Evolutionary conservation across 108 stramenopile genomes (phyloP).

Genomic region (Craspedostauros australis): DNA sequence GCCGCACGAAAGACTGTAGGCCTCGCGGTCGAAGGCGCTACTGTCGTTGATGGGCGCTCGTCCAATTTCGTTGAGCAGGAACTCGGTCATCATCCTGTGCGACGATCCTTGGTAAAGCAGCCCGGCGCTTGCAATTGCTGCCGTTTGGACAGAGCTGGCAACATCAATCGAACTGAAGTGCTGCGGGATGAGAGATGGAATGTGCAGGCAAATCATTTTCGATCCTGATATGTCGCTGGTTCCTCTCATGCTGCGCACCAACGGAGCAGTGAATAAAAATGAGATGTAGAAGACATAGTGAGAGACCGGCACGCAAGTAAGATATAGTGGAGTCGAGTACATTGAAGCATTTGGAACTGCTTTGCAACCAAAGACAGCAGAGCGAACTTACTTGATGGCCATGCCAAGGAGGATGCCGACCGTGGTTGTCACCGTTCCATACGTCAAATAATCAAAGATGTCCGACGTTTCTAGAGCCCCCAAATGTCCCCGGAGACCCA

Average conservation of each 20-base stretch:
- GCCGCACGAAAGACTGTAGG: constrained; percentile 83
- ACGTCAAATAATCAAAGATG: constrained; percentile 94
- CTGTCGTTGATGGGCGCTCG: constrained; percentile 70
- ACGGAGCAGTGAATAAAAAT: too few relatives aligned
- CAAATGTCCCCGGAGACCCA: constrained; percentile 92
- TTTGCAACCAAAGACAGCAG: not conserved
- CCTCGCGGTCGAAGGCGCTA: constrained; percentile 79
- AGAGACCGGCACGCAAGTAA: not conserved
- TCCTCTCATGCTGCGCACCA: constrained; percentile 59
- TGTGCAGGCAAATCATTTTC: constrained; percentile 97
- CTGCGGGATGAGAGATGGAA: constrained; percentile 92
- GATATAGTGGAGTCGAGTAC: not conserved
- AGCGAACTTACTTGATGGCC: constrained; percentile 66
- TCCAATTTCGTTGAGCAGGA: constrained; percentile 92
- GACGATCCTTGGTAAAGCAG: constrained; percentile 86
- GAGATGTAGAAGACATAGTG: not conserved
- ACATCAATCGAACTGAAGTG: constrained; percentile 89
- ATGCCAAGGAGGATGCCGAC: constrained; percentile 94
- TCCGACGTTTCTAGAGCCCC: constrained; percentile 90
- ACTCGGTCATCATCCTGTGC: constrained; percentile 97
- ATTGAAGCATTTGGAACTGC: not conserved
- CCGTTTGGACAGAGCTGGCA: constrained; percentile 79
- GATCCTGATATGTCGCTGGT: constrained; percentile 84
- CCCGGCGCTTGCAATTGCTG: constrained; percentile 88
- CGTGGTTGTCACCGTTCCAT: constrained; percentile 92